These are phyloP conservation scores for Nitzschia sp. DNA, from an alignment of 108 stramenopile species.

Conservation along the genomic window DNA sequence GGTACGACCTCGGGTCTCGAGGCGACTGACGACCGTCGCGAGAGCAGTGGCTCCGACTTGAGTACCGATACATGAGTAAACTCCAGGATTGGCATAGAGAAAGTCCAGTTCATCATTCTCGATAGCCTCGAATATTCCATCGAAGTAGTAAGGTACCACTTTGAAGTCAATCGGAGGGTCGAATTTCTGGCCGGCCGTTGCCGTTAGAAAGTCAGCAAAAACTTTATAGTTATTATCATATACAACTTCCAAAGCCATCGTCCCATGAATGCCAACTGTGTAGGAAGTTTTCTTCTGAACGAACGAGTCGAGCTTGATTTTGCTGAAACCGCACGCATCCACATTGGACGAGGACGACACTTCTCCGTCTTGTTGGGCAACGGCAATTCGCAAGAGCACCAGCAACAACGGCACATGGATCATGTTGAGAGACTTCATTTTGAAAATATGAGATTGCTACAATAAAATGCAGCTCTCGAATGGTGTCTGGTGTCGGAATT, in stretches of 20 bases:
- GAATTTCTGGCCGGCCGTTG: conserved; percentile 16
- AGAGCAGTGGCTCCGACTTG: conserved; percentile 12
- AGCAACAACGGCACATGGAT: too few species aligned
- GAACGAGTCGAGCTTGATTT: conserved; percentile 2
- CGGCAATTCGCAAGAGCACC: too few species aligned
- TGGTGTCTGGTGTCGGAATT: too few species aligned
- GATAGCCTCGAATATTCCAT: conserved; percentile 5
- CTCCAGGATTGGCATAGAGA: conserved; percentile 18
- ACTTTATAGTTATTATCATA: conserved; percentile 2
- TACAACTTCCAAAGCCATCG: conserved; percentile 29
- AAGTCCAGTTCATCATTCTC: conserved; percentile 19
- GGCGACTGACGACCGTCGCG: not conserved
- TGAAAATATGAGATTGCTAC: too few species aligned
- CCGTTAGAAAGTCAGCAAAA: conserved; percentile 19
- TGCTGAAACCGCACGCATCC: not conserved
- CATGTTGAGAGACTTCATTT: too few species aligned
- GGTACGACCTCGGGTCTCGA: not conserved
- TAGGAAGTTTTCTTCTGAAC: conserved; percentile 16
- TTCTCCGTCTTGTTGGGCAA: too few species aligned
- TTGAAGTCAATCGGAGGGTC: conserved; percentile 22
- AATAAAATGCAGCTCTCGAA: too few species aligned
- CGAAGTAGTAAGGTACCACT: conserved; percentile 2
- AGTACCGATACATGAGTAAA: conserved; percentile 17
- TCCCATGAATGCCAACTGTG: conserved; percentile 34
- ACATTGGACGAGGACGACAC: too few species aligned